Conservation (phyloP, 176 grass and related monocot species). For the Luzula sylvatica region DNA sequence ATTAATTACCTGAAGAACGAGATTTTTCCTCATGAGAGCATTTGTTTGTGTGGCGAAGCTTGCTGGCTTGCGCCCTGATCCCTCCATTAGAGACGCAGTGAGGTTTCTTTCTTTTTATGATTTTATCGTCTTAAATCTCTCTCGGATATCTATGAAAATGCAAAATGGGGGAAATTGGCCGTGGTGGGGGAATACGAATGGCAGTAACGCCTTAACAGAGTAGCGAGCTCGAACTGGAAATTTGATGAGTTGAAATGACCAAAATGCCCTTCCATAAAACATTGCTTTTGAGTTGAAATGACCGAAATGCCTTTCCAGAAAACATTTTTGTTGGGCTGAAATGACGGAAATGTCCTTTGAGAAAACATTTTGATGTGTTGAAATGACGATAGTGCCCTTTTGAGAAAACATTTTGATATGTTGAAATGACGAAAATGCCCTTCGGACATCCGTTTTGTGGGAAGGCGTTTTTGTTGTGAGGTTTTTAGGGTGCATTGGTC, state of each 20-base stretch:
- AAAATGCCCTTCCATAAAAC: conserved; percentile 3
- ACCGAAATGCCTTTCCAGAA: not conserved
- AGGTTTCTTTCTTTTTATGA: conserved; percentile 23
- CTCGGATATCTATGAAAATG: not conserved
- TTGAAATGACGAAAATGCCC: conserved; percentile 7
- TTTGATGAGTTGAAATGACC: not conserved
- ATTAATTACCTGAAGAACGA: conserved; percentile 35
- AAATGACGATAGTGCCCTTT: not conserved
- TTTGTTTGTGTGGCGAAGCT: conserved; percentile 30
- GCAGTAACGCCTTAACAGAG: not conserved
- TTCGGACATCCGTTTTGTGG: not conserved
- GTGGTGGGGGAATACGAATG: not conserved
- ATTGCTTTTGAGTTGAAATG: not conserved
- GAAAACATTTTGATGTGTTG: not conserved
- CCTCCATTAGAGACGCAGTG: conserved; percentile 24
- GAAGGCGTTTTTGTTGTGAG: no score
- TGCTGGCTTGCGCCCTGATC: conserved; percentile 6
- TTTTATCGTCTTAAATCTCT: not conserved
- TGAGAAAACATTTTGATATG: not conserved
- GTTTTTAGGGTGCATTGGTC: no score
- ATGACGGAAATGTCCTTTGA: conserved; percentile 4
- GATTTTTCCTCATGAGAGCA: conserved; percentile 47
- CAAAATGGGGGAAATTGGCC: not conserved
- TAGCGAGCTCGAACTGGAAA: conserved; percentile 14
- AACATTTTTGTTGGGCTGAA: not conserved